A percentile compares a stretch with the other conserved stretches of the same genome.
Conservation (phyloP, 306 rosid species). For the Castanea crenata region DNA sequence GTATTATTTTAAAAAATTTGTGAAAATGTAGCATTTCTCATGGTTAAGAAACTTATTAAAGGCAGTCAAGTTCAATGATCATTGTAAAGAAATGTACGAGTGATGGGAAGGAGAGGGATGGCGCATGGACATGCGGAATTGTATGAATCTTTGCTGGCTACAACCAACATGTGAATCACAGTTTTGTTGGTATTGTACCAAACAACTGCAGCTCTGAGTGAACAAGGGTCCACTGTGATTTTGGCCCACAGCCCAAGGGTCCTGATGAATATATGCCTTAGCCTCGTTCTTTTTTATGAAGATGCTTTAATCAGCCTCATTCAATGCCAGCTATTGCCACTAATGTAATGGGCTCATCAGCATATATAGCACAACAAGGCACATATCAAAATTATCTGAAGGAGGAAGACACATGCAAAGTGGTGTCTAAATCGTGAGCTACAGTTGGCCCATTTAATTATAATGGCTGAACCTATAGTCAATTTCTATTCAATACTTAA, state of each 20-base stretch:
- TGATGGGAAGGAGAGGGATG: neutral
- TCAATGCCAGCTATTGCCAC: neutral
- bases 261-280: neutral
- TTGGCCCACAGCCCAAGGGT: neutral
- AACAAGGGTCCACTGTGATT: constrained; percentile 13
- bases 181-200: constrained; percentile 18
- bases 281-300: neutral
- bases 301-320: neutral
- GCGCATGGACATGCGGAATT: neutral
- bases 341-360: neutral
- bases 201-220: constrained; percentile 10
- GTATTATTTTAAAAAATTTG: too few species aligned
- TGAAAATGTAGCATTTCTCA: too few species aligned
- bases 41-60: neutral
- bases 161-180: constrained; percentile 34
- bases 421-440: too few species aligned
- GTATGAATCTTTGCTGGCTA: neutral
- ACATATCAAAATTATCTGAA: neutral
- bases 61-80: neutral
- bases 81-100: neutral
- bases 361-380: neutral
- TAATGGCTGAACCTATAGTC: too few species aligned
- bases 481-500: too few species aligned
- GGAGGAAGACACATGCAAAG: neutral
- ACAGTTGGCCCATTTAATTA: too few species aligned